Conservation (phyloP, 2,329 filamentous ascomycete species). For the Catunica adiposa region DNA sequence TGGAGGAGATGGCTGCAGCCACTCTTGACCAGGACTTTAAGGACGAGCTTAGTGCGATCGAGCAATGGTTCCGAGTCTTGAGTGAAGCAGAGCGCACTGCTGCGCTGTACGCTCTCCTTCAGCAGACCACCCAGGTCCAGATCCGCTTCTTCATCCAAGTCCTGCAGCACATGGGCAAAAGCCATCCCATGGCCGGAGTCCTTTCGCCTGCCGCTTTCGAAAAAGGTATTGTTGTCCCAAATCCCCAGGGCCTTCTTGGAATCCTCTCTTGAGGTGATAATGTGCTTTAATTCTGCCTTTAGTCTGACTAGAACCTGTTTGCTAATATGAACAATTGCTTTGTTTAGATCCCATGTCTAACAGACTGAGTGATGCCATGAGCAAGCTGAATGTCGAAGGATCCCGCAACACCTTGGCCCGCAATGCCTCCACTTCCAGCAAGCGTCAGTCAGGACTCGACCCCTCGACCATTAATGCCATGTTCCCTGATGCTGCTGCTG, state of each 20-base stretch:
- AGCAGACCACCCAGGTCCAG: conserved; percentile 97
- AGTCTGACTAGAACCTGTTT: too few relatives aligned
- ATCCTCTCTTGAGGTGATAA: too few relatives aligned
- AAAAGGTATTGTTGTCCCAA: conserved; percentile 54
- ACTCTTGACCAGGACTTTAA: conserved; percentile 99
- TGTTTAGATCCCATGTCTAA: conserved; percentile 83
- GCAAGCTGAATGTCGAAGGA: conserved; percentile 75
- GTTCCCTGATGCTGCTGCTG: conserved; percentile 95
- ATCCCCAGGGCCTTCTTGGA: background rate
- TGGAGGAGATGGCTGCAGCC: conserved; percentile 97
- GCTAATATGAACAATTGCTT: conserved; percentile 12
- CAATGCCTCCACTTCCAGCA: conserved; percentile 56
- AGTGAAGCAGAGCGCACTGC: conserved; percentile 94
- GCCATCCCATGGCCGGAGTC: conserved; percentile 89
- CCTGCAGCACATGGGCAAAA: conserved; percentile 97
- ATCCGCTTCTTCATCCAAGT: conserved; percentile 99
- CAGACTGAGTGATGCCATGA: conserved; percentile 90
- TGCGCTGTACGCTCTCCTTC: conserved; percentile 82
- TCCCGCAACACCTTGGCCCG: conserved; percentile 75
- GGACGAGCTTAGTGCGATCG: conserved; percentile 94
- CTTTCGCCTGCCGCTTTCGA: conserved; percentile 92
- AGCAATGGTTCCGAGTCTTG: conserved; percentile 97
- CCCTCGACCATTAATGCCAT: conserved; percentile 90
- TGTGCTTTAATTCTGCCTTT: too few relatives aligned
- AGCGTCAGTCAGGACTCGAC: conserved; percentile 90